Conservation (phyloP, 768 basidiomycete genomes). For the Podaxis sp. region DNA sequence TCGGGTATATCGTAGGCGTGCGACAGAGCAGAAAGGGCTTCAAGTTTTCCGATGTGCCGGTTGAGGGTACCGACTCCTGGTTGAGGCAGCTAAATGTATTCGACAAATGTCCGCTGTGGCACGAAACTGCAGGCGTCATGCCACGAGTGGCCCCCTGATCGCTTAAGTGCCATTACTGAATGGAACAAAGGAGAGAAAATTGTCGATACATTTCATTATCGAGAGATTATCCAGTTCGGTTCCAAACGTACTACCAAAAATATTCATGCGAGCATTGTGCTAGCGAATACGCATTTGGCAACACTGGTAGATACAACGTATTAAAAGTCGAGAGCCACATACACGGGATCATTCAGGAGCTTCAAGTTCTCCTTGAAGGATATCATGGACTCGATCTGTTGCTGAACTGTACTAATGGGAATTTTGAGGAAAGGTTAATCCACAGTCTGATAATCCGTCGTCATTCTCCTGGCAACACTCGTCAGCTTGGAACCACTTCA, state of each 20-base stretch:
- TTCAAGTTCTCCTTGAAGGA: not conserved
- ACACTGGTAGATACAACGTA: not conserved
- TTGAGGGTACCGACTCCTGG: not conserved
- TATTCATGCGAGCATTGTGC: not conserved
- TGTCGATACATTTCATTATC: not conserved
- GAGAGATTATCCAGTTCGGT: not conserved
- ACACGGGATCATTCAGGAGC: not conserved
- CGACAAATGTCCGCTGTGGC: not conserved
- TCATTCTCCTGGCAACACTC: not conserved
- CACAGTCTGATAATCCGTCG: not conserved
- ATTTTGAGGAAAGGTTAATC: not conserved
- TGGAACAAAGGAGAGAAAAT: not conserved
- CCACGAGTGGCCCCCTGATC: not conserved
- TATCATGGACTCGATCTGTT: not conserved
- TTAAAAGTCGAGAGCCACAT: not conserved
- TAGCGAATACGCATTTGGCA: not conserved
- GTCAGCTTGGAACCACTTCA: not conserved
- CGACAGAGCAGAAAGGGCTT: not conserved
- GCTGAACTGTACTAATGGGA: not conserved
- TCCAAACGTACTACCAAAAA: not conserved
- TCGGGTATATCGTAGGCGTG: not conserved
- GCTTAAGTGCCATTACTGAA: not conserved
- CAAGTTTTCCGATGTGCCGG: not conserved
- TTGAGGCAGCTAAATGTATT: not conserved
- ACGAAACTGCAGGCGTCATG: not conserved